Evolutionary conservation across 2,329 filamentous ascomycete genomes (phyloP).

Genomic region (Parastagonospora nodorum): DNA sequence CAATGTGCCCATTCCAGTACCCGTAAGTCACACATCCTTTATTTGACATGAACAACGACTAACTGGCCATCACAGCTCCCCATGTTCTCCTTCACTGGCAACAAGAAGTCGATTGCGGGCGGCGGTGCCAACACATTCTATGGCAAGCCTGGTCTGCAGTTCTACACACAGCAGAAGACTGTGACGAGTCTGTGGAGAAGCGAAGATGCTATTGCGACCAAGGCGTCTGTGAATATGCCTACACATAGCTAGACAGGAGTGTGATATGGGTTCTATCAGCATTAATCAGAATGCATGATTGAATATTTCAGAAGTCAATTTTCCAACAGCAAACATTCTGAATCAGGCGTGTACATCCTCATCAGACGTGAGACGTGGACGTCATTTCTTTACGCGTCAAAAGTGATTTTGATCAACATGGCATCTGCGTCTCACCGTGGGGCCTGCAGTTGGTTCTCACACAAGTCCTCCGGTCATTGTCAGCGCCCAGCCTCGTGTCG

Average conservation of each 20-base stretch:
- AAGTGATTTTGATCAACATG: no score
- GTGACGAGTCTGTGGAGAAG: slow-evolving; percentile 90
- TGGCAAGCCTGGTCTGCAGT: slow-evolving; percentile 87
- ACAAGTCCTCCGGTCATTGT: no score
- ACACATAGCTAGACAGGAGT: slow-evolving; percentile 55
- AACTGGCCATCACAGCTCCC: slow-evolving; percentile 48
- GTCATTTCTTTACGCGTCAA: no score
- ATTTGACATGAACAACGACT: neutral
- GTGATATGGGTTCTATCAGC: neutral
- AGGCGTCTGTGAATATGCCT: slow-evolving; percentile 90
- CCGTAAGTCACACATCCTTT: slow-evolving; percentile 35
- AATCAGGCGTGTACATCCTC: no score
- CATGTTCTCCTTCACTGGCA: slow-evolving; percentile 69
- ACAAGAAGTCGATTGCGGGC: slow-evolving; percentile 87
- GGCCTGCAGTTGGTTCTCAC: no score
- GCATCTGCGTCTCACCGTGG: no score
- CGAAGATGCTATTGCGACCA: slow-evolving; percentile 81
- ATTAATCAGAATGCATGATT: neutral
- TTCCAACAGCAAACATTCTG: neutral
- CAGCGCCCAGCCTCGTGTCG: no score
- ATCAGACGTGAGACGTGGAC: no score
- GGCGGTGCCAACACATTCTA: slow-evolving; percentile 95
- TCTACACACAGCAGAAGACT: slow-evolving; percentile 98
- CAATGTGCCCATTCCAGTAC: slow-evolving; percentile 77
- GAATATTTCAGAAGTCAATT: neutral